Conservation (phyloP, 352 stramenopile genomes). For the Poterioochromonas sp. region DNA sequence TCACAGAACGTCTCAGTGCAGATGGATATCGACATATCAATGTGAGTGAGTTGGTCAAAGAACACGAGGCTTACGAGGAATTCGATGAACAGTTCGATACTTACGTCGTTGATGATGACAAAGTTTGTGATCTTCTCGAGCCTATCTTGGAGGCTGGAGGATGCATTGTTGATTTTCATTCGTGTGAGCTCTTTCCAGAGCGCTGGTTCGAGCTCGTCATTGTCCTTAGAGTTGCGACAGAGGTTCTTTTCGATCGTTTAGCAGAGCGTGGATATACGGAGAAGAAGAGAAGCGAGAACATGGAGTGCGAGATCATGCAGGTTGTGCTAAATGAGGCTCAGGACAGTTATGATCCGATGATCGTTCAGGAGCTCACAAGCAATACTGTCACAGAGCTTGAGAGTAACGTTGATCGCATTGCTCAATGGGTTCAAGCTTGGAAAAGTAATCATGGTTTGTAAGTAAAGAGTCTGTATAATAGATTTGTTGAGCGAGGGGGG, state of each 20-base stretch:
- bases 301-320: constrained; percentile 96
- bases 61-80: constrained; percentile 62
- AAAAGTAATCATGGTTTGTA: constrained; percentile 48
- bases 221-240: constrained; percentile 76
- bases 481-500: too few species aligned
- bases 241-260: constrained; percentile 61
- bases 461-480: too few species aligned
- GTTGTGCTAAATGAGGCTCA: constrained; percentile 85
- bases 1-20: constrained; percentile 56
- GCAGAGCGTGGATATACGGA: constrained; percentile 78
- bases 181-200: constrained; percentile 94
- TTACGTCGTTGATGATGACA: constrained; percentile 92
- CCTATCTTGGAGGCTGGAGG: constrained; percentile 69
- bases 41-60: constrained; percentile 78
- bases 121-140: constrained; percentile 84
- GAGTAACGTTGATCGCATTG: constrained; percentile 75
- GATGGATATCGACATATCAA: constrained; percentile 80
- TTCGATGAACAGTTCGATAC: constrained; percentile 88
- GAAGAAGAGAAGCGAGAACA: constrained; percentile 90
- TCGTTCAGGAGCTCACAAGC: constrained; percentile 86
- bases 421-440: constrained; percentile 81
- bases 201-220: constrained; percentile 55
- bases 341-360: constrained; percentile 81
- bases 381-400: constrained; percentile 90
- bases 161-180: constrained; percentile 91